A percentile compares a stretch with the other conserved stretches of the same genome.
Evolutionary conservation across 1,284 basidiomycete species (phyloP).

Genomic region (Sanghuangporus baumii): DNA sequence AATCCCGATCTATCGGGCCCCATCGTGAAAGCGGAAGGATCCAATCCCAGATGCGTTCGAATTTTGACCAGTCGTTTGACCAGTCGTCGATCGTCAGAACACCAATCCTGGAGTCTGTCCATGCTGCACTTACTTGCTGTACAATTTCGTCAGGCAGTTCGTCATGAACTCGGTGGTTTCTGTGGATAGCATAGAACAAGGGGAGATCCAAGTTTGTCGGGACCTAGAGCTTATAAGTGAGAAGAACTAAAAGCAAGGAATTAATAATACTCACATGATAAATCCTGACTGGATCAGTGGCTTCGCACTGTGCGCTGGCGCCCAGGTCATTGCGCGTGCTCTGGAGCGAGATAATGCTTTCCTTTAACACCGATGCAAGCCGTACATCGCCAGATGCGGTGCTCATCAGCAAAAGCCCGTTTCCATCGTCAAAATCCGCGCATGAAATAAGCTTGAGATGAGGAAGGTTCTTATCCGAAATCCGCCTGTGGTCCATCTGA

Average conservation of each 20-base stretch:
- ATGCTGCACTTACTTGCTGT: background rate
- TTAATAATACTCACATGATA: background rate
- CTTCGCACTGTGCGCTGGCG: background rate
- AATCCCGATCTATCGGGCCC: background rate
- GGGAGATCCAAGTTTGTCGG: background rate
- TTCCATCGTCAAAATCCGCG: constrained; percentile 10
- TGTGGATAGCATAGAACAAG: background rate
- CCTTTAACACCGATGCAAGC: background rate
- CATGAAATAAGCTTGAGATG: background rate
- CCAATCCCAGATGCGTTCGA: background rate
- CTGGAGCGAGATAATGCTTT: background rate
- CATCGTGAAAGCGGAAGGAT: constrained; percentile 5
- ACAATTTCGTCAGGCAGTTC: background rate
- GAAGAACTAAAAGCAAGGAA: background rate
- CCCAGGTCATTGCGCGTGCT: background rate
- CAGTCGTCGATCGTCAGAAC: background rate
- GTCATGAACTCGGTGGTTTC: background rate
- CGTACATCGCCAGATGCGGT: background rate
- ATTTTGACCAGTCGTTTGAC: constrained; percentile 8
- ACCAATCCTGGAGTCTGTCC: background rate
- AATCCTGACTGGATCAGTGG: no score
- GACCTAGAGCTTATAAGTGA: background rate
- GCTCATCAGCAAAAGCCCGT: constrained; percentile 2
- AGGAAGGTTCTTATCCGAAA: background rate
- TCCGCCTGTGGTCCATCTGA: background rate